Evolutionary conservation across 1,139 yeast genomes (phyloP).

Genomic region (Pichia terricola): DNA sequence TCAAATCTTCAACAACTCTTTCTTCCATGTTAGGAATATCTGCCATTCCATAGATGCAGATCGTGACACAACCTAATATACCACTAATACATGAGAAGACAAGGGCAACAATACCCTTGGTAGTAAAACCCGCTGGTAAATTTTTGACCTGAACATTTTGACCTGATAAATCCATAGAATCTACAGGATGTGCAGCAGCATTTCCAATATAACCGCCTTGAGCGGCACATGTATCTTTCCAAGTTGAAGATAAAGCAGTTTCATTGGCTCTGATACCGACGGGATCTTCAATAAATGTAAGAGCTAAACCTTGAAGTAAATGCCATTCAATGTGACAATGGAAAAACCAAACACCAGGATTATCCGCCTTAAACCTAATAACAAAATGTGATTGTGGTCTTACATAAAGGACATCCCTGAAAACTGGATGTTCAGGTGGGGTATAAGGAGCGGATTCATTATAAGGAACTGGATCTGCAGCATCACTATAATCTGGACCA

Average conservation of each 20-base stretch:
- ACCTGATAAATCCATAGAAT: conserved; percentile 61
- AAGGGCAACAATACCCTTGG: conserved; percentile 82
- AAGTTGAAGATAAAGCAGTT: conserved; percentile 41
- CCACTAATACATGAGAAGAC: conserved; percentile 75
- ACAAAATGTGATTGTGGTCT: conserved; percentile 49
- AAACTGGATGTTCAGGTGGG: conserved; percentile 46
- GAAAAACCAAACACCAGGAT: conserved; percentile 59
- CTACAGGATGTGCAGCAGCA: conserved; percentile 69
- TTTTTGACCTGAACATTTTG: conserved; percentile 54
- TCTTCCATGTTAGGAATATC: conserved; percentile 56
- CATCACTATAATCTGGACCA: conserved; percentile 36
- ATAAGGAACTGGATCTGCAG: conserved; percentile 38
- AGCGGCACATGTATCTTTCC: conserved; percentile 49
- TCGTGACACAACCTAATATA: conserved; percentile 64
- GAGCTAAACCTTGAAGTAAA: conserved; percentile 51
- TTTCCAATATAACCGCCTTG: conserved; percentile 52
- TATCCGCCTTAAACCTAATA: conserved; percentile 45
- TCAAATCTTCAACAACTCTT: conserved; percentile 41
- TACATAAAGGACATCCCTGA: conserved; percentile 43
- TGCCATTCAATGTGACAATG: conserved; percentile 63
- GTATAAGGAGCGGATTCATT: conserved; percentile 40
- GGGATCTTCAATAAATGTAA: conserved; percentile 44
- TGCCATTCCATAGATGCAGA: conserved; percentile 73
- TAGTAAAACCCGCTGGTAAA: conserved; percentile 82
- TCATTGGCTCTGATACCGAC: conserved; percentile 42